Percentiles rank a stretch among this genome's conserved stretches.
phyloP scores from a whole-genome alignment of 2,329 filamentous ascomycete genomes.

The Phoma sp. region DNA sequence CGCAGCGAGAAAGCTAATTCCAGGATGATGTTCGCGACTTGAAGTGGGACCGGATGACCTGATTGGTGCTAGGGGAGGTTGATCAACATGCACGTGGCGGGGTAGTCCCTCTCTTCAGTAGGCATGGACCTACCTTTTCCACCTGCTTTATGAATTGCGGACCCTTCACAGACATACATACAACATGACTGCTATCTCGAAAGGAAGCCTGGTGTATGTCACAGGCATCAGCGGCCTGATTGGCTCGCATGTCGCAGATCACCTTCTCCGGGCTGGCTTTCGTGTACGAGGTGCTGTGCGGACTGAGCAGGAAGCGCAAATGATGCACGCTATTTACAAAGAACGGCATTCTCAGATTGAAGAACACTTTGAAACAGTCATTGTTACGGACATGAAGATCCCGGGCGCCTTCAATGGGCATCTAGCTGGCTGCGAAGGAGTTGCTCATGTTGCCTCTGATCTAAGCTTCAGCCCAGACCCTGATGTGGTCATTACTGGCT shows the following conservation, averaged over 20 bases:
- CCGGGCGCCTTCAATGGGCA: background rate
- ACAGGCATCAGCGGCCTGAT: conserved; percentile 44
- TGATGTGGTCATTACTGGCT: conserved; percentile 7
- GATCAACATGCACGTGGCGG: too few relatives aligned
- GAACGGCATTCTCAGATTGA: background rate
- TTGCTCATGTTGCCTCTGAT: conserved; percentile 3
- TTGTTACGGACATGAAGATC: conserved; percentile 2
- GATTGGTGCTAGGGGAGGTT: too few relatives aligned
- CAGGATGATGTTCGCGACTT: too few relatives aligned
- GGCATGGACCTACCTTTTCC: too few relatives aligned
- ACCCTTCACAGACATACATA: background rate
- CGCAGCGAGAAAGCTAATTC: too few relatives aligned
- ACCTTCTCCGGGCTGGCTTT: conserved; percentile 39
- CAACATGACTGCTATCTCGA: conserved; percentile 9
- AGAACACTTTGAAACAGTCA: background rate
- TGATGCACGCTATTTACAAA: conserved; percentile 3
- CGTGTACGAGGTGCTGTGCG: conserved; percentile 41
- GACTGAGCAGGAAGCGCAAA: conserved; percentile 10
- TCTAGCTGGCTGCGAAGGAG: conserved; percentile 3
- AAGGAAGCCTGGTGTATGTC: conserved; percentile 35
- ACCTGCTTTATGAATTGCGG: too few relatives aligned
- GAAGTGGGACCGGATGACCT: too few relatives aligned
- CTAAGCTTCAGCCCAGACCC: conserved; percentile 2
- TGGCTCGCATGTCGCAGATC: conserved; percentile 39
- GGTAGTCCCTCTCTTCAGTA: too few relatives aligned